Percentiles rank a stretch among this genome's conserved stretches.
Evolutionary conservation across 345 rosid species (phyloP).

Genomic region (Salix caprea): DNA sequence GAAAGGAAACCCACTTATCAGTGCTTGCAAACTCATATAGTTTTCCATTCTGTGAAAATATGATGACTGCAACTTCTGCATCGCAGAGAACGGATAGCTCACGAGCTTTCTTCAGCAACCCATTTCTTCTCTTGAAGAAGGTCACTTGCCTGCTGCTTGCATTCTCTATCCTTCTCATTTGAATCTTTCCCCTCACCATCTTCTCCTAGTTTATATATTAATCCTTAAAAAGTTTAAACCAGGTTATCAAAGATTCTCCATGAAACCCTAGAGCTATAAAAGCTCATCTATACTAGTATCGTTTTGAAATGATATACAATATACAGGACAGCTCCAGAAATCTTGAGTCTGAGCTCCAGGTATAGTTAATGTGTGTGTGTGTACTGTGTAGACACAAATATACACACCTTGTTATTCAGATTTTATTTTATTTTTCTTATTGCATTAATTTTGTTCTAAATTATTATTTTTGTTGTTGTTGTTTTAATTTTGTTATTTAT

Average conservation of each 20-base stretch:
- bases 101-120: slow-evolving; percentile 56
- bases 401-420: too few relatives aligned
- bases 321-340: not conserved
- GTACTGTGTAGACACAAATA: too few relatives aligned
- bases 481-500: too few relatives aligned
- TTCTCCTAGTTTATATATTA: slow-evolving; percentile 5
- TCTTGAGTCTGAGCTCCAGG: not conserved
- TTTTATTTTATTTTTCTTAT: too few relatives aligned
- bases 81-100: slow-evolving; percentile 66
- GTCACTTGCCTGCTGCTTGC: slow-evolving; percentile 56
- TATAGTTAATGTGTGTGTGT: not conserved
- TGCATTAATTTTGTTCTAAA: too few relatives aligned
- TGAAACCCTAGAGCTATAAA: slow-evolving; percentile 6
- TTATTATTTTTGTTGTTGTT: too few relatives aligned
- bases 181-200: slow-evolving; percentile 63
- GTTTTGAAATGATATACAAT: too few relatives aligned
- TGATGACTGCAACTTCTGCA: slow-evolving; percentile 51
- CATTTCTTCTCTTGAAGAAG: slow-evolving; percentile 52
- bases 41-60: slow-evolving; percentile 54
- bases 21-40: slow-evolving; percentile 42
- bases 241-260: not conserved
- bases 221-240: not conserved
- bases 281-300: too few relatives aligned
- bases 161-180: slow-evolving; percentile 58
- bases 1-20: slow-evolving; percentile 30